Evolutionary conservation across 2,329 filamentous ascomycete species (phyloP), one percentile per base, ranked within the genome.

Genomic region (Fusarium pseudoanthophilum): DNA sequence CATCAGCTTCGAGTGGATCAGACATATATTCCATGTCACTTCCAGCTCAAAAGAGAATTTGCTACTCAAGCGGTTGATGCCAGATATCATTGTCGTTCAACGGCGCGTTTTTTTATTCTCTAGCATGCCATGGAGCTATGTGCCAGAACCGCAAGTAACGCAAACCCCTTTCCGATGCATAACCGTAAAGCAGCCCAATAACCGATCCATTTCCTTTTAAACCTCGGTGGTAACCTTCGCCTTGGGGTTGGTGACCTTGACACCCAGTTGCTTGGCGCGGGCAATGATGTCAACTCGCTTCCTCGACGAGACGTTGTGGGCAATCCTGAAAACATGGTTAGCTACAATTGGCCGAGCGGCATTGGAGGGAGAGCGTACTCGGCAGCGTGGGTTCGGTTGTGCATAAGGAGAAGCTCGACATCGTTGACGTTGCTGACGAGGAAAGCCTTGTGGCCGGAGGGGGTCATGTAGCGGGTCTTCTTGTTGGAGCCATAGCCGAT

Each of bases 181-280:
- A 77, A 75, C 76, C 76, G 73, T 77, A 78, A 78, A 78, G 75
- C 75, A 78, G 74, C 75, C 76, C 75, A 78, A 76, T 74, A 77
- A 66, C 76, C 61, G 70, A 72, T 72, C 76, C 68, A 71, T 75
- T 76, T 67, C 75, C 70, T 77, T 83, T 90, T 91, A 93, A 82
- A 92, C 89, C 92, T 99, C 96, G 81, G 95, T 97, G 82, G 95
- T 97, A 86, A 99, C 93, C 91, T 95, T 97, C 84, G 95, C 96
- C 93, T 98, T 97, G 87, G 94, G 87, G 91, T 99, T 99, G 85
- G 96, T 99, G 86, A 99, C 95, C 93, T 99, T 99, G 85, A 99
- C 96, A 84, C 95, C 94, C 83, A 99, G 89, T 87, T 97, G 92
- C 93, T 98, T 98, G 78, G 96, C 96, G 86, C 95, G 93, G 83